These are phyloP conservation scores for Aspergillus heteromorphus DNA, from an alignment of 495 filamentous ascomycete species.

Conservation along the genomic window DNA sequence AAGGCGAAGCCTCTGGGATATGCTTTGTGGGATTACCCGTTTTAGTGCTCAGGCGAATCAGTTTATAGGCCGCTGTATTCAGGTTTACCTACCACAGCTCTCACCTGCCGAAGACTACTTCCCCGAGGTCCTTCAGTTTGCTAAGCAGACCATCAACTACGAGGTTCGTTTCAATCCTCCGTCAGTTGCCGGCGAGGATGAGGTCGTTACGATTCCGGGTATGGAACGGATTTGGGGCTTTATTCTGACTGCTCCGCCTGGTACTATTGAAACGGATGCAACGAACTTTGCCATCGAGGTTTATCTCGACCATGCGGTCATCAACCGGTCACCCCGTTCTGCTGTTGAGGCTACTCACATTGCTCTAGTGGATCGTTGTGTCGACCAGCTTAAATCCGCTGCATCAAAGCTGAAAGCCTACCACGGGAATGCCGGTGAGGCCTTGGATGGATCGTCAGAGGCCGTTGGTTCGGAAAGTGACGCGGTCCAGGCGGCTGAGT, in stretches of 20 bases:
- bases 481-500: slow-evolving; percentile 41
- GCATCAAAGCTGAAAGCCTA: slow-evolving; percentile 53
- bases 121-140: slow-evolving; percentile 61
- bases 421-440: slow-evolving; percentile 34
- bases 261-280: slow-evolving; percentile 62
- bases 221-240: slow-evolving; percentile 81
- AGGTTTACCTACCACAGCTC: slow-evolving; percentile 59
- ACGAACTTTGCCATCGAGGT: slow-evolving; percentile 66
- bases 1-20: slow-evolving; percentile 59
- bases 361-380: slow-evolving; percentile 68
- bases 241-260: slow-evolving; percentile 63
- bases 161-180: slow-evolving; percentile 40
- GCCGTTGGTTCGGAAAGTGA: slow-evolving; percentile 42
- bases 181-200: slow-evolving; percentile 33
- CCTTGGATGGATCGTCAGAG: slow-evolving; percentile 28
- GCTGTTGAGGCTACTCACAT: slow-evolving; percentile 68
- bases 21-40: slow-evolving; percentile 50
- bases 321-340: slow-evolving; percentile 35
- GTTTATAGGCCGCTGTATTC: slow-evolving; percentile 62
- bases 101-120: slow-evolving; percentile 60
- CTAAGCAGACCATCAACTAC: slow-evolving; percentile 49
- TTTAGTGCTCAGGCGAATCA: slow-evolving; percentile 45
- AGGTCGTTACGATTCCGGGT: slow-evolving; percentile 51
- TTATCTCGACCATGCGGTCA: slow-evolving; percentile 58
- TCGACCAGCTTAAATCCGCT: slow-evolving; percentile 66